These are phyloP conservation scores for Selaginella moellendorffii DNA, from an alignment of 75 land plant species.

Conservation along the genomic window DNA sequence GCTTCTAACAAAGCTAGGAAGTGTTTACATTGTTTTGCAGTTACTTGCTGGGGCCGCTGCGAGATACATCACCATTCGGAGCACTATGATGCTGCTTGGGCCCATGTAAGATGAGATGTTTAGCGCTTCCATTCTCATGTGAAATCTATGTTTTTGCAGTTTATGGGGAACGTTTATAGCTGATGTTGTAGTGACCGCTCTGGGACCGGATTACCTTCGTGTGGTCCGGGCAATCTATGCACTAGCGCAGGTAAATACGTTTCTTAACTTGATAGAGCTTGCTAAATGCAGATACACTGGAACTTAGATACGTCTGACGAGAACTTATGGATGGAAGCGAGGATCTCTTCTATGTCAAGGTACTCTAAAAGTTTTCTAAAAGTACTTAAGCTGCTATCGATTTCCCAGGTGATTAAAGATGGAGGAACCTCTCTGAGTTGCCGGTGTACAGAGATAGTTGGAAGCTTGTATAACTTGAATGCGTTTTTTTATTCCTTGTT, in stretches of 20 bases:
- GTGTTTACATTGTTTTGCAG: constrained; percentile 30
- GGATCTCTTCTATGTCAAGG: too few relatives aligned
- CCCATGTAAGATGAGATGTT: constrained; percentile 67
- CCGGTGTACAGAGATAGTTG: too few relatives aligned
- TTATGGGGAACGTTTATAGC: constrained; percentile 92
- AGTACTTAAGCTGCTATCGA: too few relatives aligned
- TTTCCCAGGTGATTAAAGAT: too few relatives aligned
- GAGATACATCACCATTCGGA: constrained; percentile 53
- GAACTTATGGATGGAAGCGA: constrained; percentile 53
- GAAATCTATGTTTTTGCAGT: constrained; percentile 25
- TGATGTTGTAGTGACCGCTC: constrained; percentile 68
- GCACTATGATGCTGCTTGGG: constrained; percentile 57
- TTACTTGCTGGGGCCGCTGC: constrained; percentile 66
- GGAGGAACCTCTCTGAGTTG: too few relatives aligned
- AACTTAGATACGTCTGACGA: constrained; percentile 41
- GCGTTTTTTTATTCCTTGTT: too few relatives aligned
- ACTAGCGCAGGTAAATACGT: constrained; percentile 65
- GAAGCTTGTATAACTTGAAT: too few relatives aligned
- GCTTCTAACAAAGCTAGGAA: background rate
- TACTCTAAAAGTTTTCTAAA: too few relatives aligned
- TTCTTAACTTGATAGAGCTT: background rate
- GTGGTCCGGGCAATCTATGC: constrained; percentile 82
- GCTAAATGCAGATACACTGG: constrained; percentile 1
- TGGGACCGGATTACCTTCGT: constrained; percentile 89
- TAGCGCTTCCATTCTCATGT: background rate